A percentile compares a stretch with the other conserved stretches of the same genome.
Evolutionary conservation across 1,139 yeast species (phyloP).

Genomic region (Kodamaea sp.): DNA sequence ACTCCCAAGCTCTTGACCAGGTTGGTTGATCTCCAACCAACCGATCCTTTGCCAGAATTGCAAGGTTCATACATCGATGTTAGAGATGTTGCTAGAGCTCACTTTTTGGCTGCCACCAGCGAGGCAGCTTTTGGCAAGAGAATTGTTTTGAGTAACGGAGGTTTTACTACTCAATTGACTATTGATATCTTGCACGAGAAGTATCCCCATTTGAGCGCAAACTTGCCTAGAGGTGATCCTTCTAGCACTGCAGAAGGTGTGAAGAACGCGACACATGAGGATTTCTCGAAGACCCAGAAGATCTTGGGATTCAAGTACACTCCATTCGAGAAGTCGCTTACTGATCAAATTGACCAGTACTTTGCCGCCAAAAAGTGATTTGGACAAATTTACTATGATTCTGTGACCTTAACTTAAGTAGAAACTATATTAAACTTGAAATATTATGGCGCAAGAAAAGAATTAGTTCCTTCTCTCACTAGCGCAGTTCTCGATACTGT

Average conservation of each 20-base stretch:
- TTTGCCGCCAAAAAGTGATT: too few species aligned
- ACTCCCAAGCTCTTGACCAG: slow-evolving; percentile 29
- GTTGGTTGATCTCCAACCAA: slow-evolving; percentile 19
- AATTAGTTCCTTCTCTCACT: too few species aligned
- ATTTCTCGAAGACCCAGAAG: slow-evolving; percentile 6
- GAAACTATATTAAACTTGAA: too few species aligned
- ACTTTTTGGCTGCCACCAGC: slow-evolving; percentile 26
- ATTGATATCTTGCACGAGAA: slow-evolving; percentile 15
- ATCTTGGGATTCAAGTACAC: slow-evolving; percentile 7
- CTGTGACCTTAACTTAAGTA: too few species aligned
- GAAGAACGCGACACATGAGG: too few species aligned
- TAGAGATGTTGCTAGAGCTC: slow-evolving; percentile 28
- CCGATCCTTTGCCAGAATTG: slow-evolving; percentile 11
- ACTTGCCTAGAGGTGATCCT: slow-evolving; percentile 28
- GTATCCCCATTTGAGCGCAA: slow-evolving; percentile 18
- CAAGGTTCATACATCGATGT: slow-evolving; percentile 4
- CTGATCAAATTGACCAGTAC: slow-evolving; percentile 2
- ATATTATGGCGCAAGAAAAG: too few species aligned
- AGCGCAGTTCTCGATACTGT: too few species aligned
- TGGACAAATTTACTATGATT: too few species aligned
- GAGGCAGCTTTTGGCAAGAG: slow-evolving; percentile 2
- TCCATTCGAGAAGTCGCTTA: slow-evolving; percentile 9
- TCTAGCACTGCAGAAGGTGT: neutral
- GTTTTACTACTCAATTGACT: slow-evolving; percentile 12
- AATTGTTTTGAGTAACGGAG: slow-evolving; percentile 3